A percentile compares a stretch with the other conserved stretches of the same genome.
phyloP scores from a whole-genome alignment of 2,329 filamentous ascomycete genomes.

The Waltergamsia citrina region DNA sequence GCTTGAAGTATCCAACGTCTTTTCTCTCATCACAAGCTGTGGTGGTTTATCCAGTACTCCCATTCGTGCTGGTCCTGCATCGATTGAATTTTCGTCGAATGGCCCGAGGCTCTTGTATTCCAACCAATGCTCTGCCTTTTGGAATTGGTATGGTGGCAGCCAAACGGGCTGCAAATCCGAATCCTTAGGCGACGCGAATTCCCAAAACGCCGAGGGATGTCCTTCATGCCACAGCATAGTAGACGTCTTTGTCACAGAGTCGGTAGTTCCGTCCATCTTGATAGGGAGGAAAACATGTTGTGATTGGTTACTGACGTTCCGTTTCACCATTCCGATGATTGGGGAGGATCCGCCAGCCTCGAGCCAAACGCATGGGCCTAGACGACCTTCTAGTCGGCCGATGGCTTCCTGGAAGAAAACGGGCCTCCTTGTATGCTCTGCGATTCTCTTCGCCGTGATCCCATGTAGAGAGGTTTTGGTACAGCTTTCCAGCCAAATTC shows the following conservation, averaged over 20 bases:
- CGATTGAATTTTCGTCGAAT: too few relatives aligned
- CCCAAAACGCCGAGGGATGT: constrained; percentile 6
- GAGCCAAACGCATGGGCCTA: constrained; percentile 8
- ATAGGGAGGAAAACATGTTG: constrained; percentile 7
- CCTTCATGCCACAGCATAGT: constrained; percentile 8
- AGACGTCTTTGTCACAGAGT: too few relatives aligned
- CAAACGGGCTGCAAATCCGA: constrained; percentile 5
- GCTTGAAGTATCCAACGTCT: too few relatives aligned
- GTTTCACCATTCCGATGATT: constrained; percentile 8
- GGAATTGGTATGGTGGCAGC: constrained; percentile 10
- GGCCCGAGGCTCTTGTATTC: constrained; percentile 6
- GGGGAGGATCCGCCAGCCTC: constrained; percentile 9
- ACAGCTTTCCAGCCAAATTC: constrained; percentile 8
- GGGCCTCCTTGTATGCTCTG: constrained; percentile 8
- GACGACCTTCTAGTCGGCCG: constrained; percentile 5
- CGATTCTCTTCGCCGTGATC: constrained; percentile 6
- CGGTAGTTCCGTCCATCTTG: constrained; percentile 1
- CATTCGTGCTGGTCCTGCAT: too few relatives aligned
- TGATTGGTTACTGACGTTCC: constrained; percentile 5
- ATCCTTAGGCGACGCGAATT: constrained; percentile 7
- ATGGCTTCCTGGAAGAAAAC: constrained; percentile 9
- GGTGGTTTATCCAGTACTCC: too few relatives aligned
- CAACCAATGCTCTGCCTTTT: constrained; percentile 9
- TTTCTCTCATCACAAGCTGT: too few relatives aligned
- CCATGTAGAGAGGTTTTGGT: constrained; percentile 3